phyloP scores from a whole-genome alignment of 169 alveolate species.

The Cryptosporidium viatorum region DNA sequence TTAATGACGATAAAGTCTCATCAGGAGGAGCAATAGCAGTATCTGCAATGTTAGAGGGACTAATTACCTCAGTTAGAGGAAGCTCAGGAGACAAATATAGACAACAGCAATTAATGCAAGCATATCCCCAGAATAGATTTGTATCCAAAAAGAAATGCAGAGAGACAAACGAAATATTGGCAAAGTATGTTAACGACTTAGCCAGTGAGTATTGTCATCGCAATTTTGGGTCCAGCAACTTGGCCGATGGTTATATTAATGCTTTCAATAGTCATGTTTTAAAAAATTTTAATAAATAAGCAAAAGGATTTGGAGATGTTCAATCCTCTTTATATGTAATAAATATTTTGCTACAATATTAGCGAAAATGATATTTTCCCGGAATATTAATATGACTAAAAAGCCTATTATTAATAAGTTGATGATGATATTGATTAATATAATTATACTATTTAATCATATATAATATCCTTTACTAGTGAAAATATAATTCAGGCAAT shows the following conservation, averaged over 20 bases:
- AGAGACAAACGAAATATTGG: slow-evolving; percentile 69
- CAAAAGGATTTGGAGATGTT: slow-evolving; percentile 4
- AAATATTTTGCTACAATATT: no score
- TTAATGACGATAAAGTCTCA: not conserved
- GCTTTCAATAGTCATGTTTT: slow-evolving; percentile 73
- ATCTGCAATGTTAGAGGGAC: slow-evolving; percentile 61
- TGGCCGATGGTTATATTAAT: slow-evolving; percentile 70
- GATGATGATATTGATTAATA: no score
- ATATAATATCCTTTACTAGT: not conserved
- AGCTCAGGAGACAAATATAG: slow-evolving; percentile 59
- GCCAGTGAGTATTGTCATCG: slow-evolving; percentile 74
- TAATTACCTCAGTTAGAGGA: slow-evolving; percentile 72
- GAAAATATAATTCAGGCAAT: not conserved
- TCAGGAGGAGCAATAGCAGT: slow-evolving; percentile 75
- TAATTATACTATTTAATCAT: no score
- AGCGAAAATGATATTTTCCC: no score
- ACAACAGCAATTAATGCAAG: slow-evolving; percentile 59
- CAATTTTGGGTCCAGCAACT: slow-evolving; percentile 63
- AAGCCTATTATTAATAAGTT: not conserved
- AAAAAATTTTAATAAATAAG: slow-evolving; percentile 24
- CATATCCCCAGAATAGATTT: slow-evolving; percentile 70
- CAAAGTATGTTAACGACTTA: slow-evolving; percentile 61
- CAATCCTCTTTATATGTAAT: not conserved
- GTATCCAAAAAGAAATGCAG: slow-evolving; percentile 63
- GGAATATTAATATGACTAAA: no score